phyloP scores from a whole-genome alignment of 1,139 yeast genomes.

The Pichia terricola region DNA sequence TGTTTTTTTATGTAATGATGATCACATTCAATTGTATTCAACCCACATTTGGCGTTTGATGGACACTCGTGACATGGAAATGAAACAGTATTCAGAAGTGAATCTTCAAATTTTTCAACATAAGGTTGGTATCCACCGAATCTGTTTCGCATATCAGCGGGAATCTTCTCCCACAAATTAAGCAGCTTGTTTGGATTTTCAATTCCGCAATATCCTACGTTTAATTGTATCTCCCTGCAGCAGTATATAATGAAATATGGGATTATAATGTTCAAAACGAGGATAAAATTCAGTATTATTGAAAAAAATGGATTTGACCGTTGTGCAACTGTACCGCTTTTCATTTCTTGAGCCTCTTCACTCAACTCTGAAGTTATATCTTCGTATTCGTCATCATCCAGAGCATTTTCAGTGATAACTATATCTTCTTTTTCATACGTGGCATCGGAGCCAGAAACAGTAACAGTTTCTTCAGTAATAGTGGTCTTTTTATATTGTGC shows the following conservation, averaged over 20 bases:
- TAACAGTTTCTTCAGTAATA: background rate
- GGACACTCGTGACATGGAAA: slow-evolving; percentile 79
- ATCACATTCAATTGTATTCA: slow-evolving; percentile 54
- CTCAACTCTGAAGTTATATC: no score
- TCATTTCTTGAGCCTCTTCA: no score
- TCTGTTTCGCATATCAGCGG: slow-evolving; percentile 3
- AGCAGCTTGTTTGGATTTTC: slow-evolving; percentile 31
- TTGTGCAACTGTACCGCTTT: no score
- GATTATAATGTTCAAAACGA: background rate
- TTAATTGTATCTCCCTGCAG: slow-evolving; percentile 41
- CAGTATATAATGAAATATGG: slow-evolving; percentile 1
- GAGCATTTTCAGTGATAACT: slow-evolving; percentile 4
- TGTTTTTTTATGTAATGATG: slow-evolving; percentile 51
- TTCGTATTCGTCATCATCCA: background rate
- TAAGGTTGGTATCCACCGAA: slow-evolving; percentile 8
- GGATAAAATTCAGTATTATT: no score
- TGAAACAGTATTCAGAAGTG: slow-evolving; percentile 22
- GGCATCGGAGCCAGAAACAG: background rate
- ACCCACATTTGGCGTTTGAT: slow-evolving; percentile 65
- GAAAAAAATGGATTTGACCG: no score
- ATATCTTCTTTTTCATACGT: background rate
- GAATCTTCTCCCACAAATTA: slow-evolving; percentile 10
- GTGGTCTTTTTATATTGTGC: background rate
- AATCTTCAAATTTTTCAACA: slow-evolving; percentile 12
- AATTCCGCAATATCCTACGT: slow-evolving; percentile 62